Evolutionary conservation across 805 yeast genomes (phyloP).

Genomic region (Monosporozyma siamensis): DNA sequence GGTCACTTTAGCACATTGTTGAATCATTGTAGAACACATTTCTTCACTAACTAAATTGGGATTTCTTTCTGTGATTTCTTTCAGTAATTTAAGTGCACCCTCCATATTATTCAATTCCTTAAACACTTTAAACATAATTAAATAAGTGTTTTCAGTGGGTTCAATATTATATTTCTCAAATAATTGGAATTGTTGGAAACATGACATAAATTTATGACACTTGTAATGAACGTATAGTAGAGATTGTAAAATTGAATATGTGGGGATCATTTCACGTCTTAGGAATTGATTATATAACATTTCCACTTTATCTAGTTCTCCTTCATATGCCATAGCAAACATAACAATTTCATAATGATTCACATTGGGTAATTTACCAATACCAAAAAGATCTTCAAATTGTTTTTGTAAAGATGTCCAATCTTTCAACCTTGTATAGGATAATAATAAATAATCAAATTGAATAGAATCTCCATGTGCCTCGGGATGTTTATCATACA

Average conservation of each 20-base stretch:
- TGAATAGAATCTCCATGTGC: conserved; percentile 39
- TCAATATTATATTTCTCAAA: conserved; percentile 23
- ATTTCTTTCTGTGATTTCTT: conserved; percentile 19
- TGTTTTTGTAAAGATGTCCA: conserved; percentile 49
- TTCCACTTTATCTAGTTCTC: conserved; percentile 41
- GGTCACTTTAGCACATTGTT: conserved; percentile 21
- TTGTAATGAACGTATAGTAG: conserved; percentile 20
- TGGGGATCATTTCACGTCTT: conserved; percentile 40
- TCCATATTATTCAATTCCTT: conserved; percentile 21
- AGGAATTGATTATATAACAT: conserved; percentile 40
- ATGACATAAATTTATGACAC: conserved; percentile 17
- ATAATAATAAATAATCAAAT: conserved; percentile 38
- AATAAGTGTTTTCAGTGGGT: conserved; percentile 23
- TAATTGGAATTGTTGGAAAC: conserved; percentile 24
- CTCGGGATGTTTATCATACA: conserved; percentile 32
- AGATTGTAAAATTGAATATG: conserved; percentile 24
- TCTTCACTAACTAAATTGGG: conserved; percentile 15
- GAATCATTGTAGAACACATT: conserved; percentile 21
- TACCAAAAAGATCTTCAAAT: conserved; percentile 47
- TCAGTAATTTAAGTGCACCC: conserved; percentile 26
- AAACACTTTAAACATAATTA: conserved; percentile 23
- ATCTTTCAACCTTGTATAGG: conserved; percentile 36
- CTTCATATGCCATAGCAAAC: conserved; percentile 45
- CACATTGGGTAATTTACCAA: conserved; percentile 44
- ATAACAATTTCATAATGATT: conserved; percentile 54